A percentile compares a stretch with the other conserved stretches of the same genome.
phyloP scores from a whole-genome alignment of 2,329 filamentous ascomycete species.

The Neofusicoccum laricinum region DNA sequence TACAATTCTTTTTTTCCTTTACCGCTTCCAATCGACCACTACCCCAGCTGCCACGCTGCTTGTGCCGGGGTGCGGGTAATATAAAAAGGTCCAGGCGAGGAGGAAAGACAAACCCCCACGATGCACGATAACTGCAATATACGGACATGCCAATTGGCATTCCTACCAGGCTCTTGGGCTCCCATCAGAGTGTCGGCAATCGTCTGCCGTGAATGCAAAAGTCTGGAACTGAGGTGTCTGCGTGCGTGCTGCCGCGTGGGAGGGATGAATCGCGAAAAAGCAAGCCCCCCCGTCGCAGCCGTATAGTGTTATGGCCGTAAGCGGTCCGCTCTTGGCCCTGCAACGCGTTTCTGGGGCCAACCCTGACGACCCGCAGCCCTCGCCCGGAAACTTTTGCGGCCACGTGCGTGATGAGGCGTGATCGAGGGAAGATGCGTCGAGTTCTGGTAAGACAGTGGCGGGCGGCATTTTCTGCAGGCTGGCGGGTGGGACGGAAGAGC shows the following conservation, averaged over 20 bases:
- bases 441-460: conserved; percentile 1
- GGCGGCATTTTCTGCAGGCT: neutral
- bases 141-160: no score
- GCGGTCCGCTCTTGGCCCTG: neutral
- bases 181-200: conserved; percentile 1
- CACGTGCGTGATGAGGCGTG: neutral
- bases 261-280: conserved; percentile 1
- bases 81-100: neutral
- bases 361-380: neutral
- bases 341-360: neutral
- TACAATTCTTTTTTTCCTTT: neutral
- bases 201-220: neutral
- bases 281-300: neutral
- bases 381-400: conserved; percentile 9
- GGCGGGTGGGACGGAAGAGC: neutral
- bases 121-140: neutral
- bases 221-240: neutral
- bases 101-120: neutral
- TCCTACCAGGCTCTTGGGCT: neutral
- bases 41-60: no score
- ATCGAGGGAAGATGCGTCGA: neutral
- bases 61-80: no score
- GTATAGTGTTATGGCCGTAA: neutral
- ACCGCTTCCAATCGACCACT: neutral
- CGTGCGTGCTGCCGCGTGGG: neutral